phyloP scores from a whole-genome alignment of 139 green algal species.

The Chlorella vulgaris region DNA sequence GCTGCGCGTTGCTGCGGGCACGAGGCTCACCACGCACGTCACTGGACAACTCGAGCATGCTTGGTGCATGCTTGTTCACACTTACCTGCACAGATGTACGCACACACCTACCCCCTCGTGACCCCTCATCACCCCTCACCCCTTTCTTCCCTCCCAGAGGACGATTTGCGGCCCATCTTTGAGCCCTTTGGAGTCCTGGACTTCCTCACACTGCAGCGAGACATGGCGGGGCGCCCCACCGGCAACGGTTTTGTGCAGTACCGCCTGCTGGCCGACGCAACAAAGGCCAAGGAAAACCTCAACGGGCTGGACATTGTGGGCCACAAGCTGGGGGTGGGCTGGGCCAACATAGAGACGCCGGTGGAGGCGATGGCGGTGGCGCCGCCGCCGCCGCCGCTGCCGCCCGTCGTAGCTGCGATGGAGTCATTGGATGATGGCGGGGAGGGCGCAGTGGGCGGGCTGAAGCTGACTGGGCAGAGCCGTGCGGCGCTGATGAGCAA shows the following conservation, averaged over 20 bases:
- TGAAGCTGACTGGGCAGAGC: constrained; percentile 75
- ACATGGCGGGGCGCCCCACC: constrained; percentile 58
- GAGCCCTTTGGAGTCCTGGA: constrained; percentile 87
- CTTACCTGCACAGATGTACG: no score
- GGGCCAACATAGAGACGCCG: constrained; percentile 32
- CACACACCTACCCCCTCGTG: no score
- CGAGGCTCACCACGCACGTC: no score
- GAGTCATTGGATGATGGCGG: constrained; percentile 2
- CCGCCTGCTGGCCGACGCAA: constrained; percentile 53
- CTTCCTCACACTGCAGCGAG: constrained; percentile 64
- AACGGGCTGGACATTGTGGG: constrained; percentile 70
- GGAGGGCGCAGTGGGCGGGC: constrained; percentile 58
- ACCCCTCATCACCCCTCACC: not conserved
- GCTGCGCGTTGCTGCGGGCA: no score
- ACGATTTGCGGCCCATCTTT: constrained; percentile 84
- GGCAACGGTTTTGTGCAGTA: constrained; percentile 54
- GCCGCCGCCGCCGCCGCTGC: constrained; percentile 13
- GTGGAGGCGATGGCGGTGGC: not conserved
- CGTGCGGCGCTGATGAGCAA: constrained; percentile 85
- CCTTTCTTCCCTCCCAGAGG: constrained; percentile 44
- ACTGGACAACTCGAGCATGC: no score
- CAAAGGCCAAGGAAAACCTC: constrained; percentile 72
- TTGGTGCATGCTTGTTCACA: no score
- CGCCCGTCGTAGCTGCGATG: not conserved
- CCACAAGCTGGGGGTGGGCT: constrained; percentile 51